Conservation (phyloP, 2,329 filamentous ascomycete species). For the Metarhizium robertsii region DNA sequence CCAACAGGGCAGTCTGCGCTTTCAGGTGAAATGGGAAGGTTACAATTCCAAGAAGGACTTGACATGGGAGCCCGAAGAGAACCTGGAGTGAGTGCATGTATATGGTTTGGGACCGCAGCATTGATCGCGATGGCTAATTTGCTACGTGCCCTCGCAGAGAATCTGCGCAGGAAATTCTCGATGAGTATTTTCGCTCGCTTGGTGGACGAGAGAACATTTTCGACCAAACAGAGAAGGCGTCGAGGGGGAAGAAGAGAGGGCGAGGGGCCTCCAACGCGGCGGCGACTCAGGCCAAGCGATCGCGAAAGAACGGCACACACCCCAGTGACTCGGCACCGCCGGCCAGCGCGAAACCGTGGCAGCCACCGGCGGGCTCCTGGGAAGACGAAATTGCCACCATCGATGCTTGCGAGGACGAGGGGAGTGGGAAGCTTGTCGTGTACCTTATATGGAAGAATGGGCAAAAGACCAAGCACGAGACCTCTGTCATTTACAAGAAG, state of each 20-base stretch:
- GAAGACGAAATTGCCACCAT: constrained; percentile 63
- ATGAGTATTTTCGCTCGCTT: constrained; percentile 52
- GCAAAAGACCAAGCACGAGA: constrained; percentile 64
- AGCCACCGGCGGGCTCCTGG: constrained; percentile 65
- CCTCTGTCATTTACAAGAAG: constrained; percentile 59
- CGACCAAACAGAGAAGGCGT: constrained; percentile 38
- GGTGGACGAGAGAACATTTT: constrained; percentile 54
- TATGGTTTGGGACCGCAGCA: background rate
- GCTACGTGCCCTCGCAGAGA: constrained; percentile 29
- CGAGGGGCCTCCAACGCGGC: constrained; percentile 30
- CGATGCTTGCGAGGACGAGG: constrained; percentile 62
- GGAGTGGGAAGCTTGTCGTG: constrained; percentile 50
- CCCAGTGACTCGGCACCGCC: constrained; percentile 40
- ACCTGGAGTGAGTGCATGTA: constrained; percentile 26
- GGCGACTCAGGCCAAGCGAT: constrained; percentile 32
- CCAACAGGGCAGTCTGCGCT: constrained; percentile 41
- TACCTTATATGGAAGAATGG: constrained; percentile 68
- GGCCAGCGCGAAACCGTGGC: constrained; percentile 42
- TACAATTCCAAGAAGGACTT: constrained; percentile 60
- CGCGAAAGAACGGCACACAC: constrained; percentile 38
- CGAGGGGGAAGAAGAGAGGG: constrained; percentile 49
- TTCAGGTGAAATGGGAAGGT: constrained; percentile 74
- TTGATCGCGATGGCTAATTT: background rate
- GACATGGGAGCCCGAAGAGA: constrained; percentile 74
- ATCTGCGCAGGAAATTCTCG: constrained; percentile 49